A percentile compares a stretch with the other conserved stretches of the same genome.
These are phyloP conservation scores for Pseudogymnoascus sp. DNA, from an alignment of 2,329 filamentous ascomycete genomes.

Conservation along the genomic window DNA sequence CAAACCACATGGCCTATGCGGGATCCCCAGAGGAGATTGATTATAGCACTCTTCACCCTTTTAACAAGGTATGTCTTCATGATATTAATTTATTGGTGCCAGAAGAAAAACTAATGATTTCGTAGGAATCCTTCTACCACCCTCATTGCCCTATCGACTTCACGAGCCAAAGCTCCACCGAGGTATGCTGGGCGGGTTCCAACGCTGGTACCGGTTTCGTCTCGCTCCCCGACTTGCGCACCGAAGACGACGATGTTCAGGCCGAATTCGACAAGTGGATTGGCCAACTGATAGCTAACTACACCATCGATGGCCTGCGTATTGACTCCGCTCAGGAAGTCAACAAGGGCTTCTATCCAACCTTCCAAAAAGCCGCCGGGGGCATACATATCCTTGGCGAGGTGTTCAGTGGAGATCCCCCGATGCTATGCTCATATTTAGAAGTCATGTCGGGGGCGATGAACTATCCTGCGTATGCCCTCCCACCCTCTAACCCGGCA, in stretches of 20 bases:
- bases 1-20: constrained; percentile 47
- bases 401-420: constrained; percentile 31
- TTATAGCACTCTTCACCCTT: constrained; percentile 43
- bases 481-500: constrained; percentile 29
- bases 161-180: constrained; percentile 35
- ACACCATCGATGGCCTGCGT: constrained; percentile 35
- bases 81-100: not conserved
- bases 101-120: not conserved
- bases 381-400: constrained; percentile 32
- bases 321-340: constrained; percentile 35
- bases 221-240: constrained; percentile 38
- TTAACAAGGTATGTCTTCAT: constrained; percentile 34
- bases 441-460: constrained; percentile 36
- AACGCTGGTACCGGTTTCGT: constrained; percentile 25
- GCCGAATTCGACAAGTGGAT: constrained; percentile 33
- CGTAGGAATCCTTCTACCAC: constrained; percentile 47
- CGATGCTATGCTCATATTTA: constrained; percentile 36
- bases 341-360: constrained; percentile 31
- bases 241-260: constrained; percentile 33
- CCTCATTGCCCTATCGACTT: constrained; percentile 50
- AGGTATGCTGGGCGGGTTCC: constrained; percentile 42
- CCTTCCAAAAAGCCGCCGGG: constrained; percentile 28
- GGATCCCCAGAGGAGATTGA: constrained; percentile 40
- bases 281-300: constrained; percentile 32
- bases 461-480: constrained; percentile 32